Evolutionary conservation across 176 grass and related monocot genomes (phyloP).

Genomic region (Oropetium thomaeum): DNA sequence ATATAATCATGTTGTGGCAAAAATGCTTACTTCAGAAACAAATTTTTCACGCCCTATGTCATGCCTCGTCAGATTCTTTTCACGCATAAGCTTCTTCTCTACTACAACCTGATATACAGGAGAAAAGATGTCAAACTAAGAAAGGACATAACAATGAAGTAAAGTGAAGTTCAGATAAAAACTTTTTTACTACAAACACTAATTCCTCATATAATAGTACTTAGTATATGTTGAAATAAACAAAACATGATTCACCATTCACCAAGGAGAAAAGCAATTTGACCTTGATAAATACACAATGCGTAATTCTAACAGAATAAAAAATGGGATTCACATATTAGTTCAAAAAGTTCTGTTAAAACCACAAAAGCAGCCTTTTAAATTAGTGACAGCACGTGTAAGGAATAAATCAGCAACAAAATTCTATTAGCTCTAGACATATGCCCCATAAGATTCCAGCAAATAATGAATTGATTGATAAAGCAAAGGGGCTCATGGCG

Average conservation of each 20-base stretch:
- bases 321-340: neutral
- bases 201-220: conserved; percentile 2
- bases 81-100: conserved; percentile 93
- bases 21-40: conserved; percentile 59
- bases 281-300: neutral
- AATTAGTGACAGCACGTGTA: conserved; percentile 6
- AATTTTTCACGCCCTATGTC: conserved; percentile 75
- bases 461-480: conserved; percentile 1
- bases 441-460: conserved; percentile 5
- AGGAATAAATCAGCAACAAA: conserved; percentile 12
- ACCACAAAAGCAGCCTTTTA: neutral
- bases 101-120: conserved; percentile 70
- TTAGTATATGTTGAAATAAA: neutral
- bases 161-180: neutral
- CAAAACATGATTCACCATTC: conserved; percentile 19
- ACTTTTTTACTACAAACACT: conserved; percentile 19
- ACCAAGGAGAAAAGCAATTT: neutral
- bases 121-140: conserved; percentile 12
- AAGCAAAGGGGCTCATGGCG: too few species aligned
- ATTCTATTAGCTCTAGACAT: neutral
- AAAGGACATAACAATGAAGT: neutral
- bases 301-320: neutral
- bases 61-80: conserved; percentile 82
- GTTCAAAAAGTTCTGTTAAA: neutral
- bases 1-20: neutral